These are phyloP conservation scores for Coemansia sp. DNA, from an alignment of 192 early-diverging fungal species.

Conservation along the genomic window DNA sequence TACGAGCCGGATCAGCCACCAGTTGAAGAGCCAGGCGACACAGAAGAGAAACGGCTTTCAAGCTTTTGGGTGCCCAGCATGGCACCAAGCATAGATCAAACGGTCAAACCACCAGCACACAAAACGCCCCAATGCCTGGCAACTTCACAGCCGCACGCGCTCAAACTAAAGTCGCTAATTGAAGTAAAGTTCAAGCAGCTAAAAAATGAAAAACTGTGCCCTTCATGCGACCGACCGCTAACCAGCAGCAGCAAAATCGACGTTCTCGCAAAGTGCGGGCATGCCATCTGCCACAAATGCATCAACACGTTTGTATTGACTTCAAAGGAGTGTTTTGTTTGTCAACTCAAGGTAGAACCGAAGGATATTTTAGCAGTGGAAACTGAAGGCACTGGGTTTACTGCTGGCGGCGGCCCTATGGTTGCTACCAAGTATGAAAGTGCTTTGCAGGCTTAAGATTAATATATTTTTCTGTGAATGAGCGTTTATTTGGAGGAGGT, in stretches of 20 bases:
- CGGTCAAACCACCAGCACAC: conserved; percentile 9
- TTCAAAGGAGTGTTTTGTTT: conserved; percentile 36
- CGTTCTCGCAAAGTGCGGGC: conserved; percentile 34
- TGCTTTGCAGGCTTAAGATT: conserved; percentile 40
- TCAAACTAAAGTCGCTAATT: conserved; percentile 36
- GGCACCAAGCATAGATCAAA: conserved; percentile 21
- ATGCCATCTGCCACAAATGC: conserved; percentile 46
- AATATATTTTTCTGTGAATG: conserved; percentile 2
- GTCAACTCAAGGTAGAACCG: conserved; percentile 13
- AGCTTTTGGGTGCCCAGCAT: conserved; percentile 48
- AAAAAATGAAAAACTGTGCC: conserved; percentile 37
- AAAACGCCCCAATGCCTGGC: conserved; percentile 28
- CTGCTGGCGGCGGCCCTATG: conserved; percentile 45
- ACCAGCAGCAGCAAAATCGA: conserved; percentile 41
- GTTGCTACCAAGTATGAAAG: conserved; percentile 38
- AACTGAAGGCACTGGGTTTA: conserved; percentile 45
- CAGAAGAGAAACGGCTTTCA: not conserved
- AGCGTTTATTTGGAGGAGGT: conserved; percentile 4
- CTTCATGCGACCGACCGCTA: conserved; percentile 42
- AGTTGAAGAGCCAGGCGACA: not conserved
- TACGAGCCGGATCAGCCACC: not conserved
- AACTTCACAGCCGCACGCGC: conserved; percentile 8
- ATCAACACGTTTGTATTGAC: conserved; percentile 38
- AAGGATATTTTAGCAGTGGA: conserved; percentile 20
- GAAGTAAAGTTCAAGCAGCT: conserved; percentile 16